Evolutionary conservation across 163 green algal genomes (phyloP).

Genomic region (Chloromonas sp.): DNA sequence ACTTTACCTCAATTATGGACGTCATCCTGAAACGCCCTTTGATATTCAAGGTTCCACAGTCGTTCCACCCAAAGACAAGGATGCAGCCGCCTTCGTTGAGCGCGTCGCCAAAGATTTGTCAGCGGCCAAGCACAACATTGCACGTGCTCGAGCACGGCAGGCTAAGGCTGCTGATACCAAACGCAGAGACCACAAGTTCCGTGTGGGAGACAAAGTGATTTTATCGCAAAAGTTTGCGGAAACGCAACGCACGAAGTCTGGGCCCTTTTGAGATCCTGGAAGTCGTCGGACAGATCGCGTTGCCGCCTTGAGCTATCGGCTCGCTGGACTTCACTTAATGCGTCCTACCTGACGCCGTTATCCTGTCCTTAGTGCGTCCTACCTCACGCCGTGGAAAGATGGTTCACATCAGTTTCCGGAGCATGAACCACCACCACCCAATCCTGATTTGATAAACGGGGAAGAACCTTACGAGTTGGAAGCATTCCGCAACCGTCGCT

Average conservation of each 20-base stretch:
- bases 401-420: background rate
- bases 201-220: slow-evolving; percentile 18
- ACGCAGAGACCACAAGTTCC: slow-evolving; percentile 6
- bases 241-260: too few species aligned
- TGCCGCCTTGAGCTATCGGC: too few species aligned
- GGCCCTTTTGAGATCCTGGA: too few species aligned
- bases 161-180: slow-evolving; percentile 13
- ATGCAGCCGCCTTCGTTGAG: background rate
- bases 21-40: slow-evolving; percentile 18
- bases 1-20: slow-evolving; percentile 45
- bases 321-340: too few species aligned
- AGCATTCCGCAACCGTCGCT: background rate
- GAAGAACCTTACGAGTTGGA: slow-evolving; percentile 3
- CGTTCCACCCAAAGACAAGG: background rate
- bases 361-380: background rate
- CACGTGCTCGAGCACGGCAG: slow-evolving; percentile 19
- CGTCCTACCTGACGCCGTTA: too few species aligned
- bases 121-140: slow-evolving; percentile 5
- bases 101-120: background rate
- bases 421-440: slow-evolving; percentile 2
- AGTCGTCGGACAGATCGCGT: too few species aligned
- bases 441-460: slow-evolving; percentile 2
- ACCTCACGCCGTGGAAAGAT: slow-evolving; percentile 1
- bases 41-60: background rate
- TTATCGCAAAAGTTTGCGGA: background rate